phyloP scores from a whole-genome alignment of 1,284 basidiomycete species.

The Austroboletus niveus region DNA sequence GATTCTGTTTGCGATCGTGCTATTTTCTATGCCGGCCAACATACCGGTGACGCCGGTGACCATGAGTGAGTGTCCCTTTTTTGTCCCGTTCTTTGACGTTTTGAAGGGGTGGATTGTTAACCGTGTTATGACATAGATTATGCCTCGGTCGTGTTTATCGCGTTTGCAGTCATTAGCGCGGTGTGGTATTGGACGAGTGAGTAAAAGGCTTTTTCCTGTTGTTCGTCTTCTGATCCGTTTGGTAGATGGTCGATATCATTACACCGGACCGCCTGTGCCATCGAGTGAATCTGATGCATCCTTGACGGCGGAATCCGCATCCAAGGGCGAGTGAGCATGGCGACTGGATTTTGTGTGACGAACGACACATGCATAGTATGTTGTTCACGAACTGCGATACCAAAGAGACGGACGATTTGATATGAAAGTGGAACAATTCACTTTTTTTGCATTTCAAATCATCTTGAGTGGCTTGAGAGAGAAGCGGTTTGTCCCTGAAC shows the following conservation, averaged over 20 bases:
- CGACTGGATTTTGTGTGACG: no score
- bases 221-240: neutral
- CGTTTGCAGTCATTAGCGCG: slow-evolving; percentile 51
- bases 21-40: slow-evolving; percentile 58
- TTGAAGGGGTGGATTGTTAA: neutral
- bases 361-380: no score
- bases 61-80: slow-evolving; percentile 38
- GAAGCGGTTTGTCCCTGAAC: no score
- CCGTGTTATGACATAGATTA: slow-evolving; percentile 41
- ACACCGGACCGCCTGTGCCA: slow-evolving; percentile 38
- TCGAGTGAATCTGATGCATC: slow-evolving; percentile 6
- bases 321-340: slow-evolving; percentile 13
- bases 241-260: slow-evolving; percentile 35
- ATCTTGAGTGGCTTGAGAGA: no score
- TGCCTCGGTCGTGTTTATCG: slow-evolving; percentile 61
- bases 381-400: no score
- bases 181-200: slow-evolving; percentile 58
- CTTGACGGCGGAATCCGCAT: neutral
- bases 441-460: no score
- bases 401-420: no score
- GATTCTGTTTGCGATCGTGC: slow-evolving; percentile 50
- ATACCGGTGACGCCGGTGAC: slow-evolving; percentile 45
- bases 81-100: neutral
- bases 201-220: slow-evolving; percentile 19
- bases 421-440: no score